phyloP scores from a whole-genome alignment of 164 flowering plant genomes.

The Macadamia integrifolia region DNA sequence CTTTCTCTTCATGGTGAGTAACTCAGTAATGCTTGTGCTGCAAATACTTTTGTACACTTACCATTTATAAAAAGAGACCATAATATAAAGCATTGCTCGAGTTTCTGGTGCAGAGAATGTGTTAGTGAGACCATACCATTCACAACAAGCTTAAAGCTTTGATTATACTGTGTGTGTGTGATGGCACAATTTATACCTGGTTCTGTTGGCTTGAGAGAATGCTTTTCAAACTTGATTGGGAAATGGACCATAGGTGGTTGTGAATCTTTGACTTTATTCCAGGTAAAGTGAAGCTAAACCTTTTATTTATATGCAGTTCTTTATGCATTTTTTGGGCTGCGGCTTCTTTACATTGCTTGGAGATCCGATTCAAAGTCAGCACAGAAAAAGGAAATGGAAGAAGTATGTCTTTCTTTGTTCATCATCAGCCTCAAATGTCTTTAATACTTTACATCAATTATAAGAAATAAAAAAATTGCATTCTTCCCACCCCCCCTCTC shows the following conservation, averaged over 20 bases:
- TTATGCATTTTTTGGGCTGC: slow-evolving; percentile 87
- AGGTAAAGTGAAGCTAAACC: too few relatives aligned
- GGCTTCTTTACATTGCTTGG: slow-evolving; percentile 98
- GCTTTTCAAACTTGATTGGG: slow-evolving; percentile 4
- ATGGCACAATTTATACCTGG: background rate
- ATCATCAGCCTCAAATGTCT: background rate
- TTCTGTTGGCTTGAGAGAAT: background rate
- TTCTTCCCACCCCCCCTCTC: too few relatives aligned
- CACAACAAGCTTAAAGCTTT: too few relatives aligned
- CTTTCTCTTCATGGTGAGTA: too few relatives aligned
- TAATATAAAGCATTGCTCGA: too few relatives aligned
- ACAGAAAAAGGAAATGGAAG: slow-evolving; percentile 97
- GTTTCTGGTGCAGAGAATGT: too few relatives aligned
- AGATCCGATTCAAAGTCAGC: slow-evolving; percentile 86
- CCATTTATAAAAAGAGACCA: too few relatives aligned
- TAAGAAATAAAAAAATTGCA: too few relatives aligned
- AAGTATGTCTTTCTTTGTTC: slow-evolving; percentile 42
- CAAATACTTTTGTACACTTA: too few relatives aligned
- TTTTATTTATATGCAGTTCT: slow-evolving; percentile 55
- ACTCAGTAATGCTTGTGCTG: too few relatives aligned
- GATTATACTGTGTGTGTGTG: too few relatives aligned
- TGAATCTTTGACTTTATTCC: background rate
- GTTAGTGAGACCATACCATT: too few relatives aligned
- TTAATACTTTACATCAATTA: background rate
- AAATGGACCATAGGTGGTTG: background rate